Evolutionary conservation across 169 alveolate genomes (phyloP).

Genomic region (Amoebophrya sp.): DNA sequence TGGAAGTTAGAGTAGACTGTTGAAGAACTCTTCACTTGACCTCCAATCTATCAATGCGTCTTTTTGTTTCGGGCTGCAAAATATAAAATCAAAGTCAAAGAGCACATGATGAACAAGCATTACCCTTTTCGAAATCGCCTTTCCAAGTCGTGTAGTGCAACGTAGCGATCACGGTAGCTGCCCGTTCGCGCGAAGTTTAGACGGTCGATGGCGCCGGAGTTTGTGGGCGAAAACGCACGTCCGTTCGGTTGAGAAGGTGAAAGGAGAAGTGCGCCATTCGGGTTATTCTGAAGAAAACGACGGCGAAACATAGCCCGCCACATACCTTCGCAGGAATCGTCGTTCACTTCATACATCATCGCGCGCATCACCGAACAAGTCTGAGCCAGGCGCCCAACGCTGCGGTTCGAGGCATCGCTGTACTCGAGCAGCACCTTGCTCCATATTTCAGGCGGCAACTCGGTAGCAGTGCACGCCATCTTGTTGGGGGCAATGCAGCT

Average conservation of each 20-base stretch:
- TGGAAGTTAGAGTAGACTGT: no score
- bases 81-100: no score
- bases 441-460: not conserved
- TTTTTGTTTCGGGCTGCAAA: no score
- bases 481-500: no score
- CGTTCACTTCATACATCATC: not conserved
- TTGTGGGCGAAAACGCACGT: not conserved
- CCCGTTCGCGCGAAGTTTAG: not conserved
- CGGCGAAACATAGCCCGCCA: constrained; percentile 17
- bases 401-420: constrained; percentile 1
- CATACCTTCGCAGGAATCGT: no score
- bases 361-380: not conserved
- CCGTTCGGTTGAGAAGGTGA: not conserved
- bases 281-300: not conserved
- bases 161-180: not conserved
- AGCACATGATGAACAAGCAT: no score
- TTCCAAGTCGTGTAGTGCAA: not conserved
- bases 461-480: not conserved
- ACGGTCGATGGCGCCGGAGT: not conserved
- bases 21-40: no score
- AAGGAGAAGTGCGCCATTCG: not conserved
- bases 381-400: not conserved
- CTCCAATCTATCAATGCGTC: no score
- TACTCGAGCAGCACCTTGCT: not conserved
- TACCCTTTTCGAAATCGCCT: not conserved